A percentile compares a stretch with the other conserved stretches of the same genome.
Conservation (phyloP, 345 rosid genomes). For the Moricandia arvensis region DNA sequence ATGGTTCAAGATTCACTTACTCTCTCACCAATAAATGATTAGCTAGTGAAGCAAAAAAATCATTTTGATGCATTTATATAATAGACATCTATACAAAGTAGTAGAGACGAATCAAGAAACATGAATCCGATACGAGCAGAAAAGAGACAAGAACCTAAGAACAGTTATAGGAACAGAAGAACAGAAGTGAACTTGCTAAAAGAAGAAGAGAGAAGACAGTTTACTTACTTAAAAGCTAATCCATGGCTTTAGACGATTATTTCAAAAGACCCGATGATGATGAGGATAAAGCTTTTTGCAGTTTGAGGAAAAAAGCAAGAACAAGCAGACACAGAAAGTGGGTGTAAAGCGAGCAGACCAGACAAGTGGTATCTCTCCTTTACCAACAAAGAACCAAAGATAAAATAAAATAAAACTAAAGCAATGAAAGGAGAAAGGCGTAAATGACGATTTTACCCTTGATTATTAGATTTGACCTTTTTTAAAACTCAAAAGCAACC, state of each 20-base stretch:
- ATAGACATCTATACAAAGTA: neutral
- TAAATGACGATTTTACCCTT: conserved; percentile 10
- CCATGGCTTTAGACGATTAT: conserved; percentile 1
- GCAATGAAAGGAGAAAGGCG: neutral
- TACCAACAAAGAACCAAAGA: neutral
- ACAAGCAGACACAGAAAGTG: conserved; percentile 1
- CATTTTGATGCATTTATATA: neutral
- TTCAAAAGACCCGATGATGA: conserved; percentile 1
- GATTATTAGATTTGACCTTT: neutral
- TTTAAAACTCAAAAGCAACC: too few species aligned
- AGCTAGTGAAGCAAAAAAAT: neutral
- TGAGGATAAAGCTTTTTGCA: neutral
- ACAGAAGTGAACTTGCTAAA: conserved; percentile 7
- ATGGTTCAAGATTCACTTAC: neutral
- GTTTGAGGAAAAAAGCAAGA: conserved; percentile 8
- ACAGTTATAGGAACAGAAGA: neutral
- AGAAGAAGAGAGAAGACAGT: conserved; percentile 21
- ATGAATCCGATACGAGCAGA: neutral
- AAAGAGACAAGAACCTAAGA: neutral
- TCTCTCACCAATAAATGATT: conserved; percentile 11
- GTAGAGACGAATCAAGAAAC: neutral
- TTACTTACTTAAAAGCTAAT: conserved; percentile 17
- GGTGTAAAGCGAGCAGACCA: conserved; percentile 8
- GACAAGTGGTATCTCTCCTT: conserved; percentile 33
- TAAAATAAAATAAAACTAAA: neutral